A percentile compares a stretch with the other conserved stretches of the same genome.
Conservation (phyloP, 2,329 filamentous ascomycete genomes). For the Annulohypoxylon truncatum region DNA sequence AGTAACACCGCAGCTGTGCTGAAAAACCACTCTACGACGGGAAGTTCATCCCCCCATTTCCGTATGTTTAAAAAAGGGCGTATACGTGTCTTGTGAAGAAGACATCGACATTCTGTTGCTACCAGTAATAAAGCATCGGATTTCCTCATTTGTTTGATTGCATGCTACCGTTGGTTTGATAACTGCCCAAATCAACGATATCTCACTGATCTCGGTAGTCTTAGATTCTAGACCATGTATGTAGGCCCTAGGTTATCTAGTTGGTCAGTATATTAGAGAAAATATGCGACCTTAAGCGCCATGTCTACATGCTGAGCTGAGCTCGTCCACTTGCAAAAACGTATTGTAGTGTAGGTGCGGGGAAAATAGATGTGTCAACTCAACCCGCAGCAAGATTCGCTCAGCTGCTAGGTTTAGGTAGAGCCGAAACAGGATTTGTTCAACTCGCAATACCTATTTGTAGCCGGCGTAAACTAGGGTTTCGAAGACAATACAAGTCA, state of each 20-base stretch:
- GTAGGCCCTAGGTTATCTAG: background rate
- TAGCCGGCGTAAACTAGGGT: conserved; percentile 15
- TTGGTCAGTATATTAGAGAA: conserved; percentile 4
- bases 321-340: conserved; percentile 16
- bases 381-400: conserved; percentile 24
- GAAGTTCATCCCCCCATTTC: conserved; percentile 7
- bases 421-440: conserved; percentile 31
- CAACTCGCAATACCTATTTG: conserved; percentile 9
- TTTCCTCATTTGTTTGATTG: conserved; percentile 3
- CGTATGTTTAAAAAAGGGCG: conserved; percentile 9
- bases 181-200: conserved; percentile 10
- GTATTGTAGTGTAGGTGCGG: conserved; percentile 21
- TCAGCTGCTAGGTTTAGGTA: conserved; percentile 33
- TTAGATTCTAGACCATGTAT: background rate
- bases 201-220: background rate
- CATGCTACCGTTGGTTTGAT: background rate
- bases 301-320: background rate
- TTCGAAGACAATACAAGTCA: conserved; percentile 21
- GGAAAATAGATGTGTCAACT: conserved; percentile 28
- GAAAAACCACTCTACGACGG: conserved; percentile 22
- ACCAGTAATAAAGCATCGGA: conserved; percentile 24
- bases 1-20: conserved; percentile 35
- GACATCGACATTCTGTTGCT: conserved; percentile 9
- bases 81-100: conserved; percentile 19
- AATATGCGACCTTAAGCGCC: conserved; percentile 1